Evolutionary conservation across 2,329 filamentous ascomycete genomes (phyloP).

Genomic region (Phyllosticta ampelicida): DNA sequence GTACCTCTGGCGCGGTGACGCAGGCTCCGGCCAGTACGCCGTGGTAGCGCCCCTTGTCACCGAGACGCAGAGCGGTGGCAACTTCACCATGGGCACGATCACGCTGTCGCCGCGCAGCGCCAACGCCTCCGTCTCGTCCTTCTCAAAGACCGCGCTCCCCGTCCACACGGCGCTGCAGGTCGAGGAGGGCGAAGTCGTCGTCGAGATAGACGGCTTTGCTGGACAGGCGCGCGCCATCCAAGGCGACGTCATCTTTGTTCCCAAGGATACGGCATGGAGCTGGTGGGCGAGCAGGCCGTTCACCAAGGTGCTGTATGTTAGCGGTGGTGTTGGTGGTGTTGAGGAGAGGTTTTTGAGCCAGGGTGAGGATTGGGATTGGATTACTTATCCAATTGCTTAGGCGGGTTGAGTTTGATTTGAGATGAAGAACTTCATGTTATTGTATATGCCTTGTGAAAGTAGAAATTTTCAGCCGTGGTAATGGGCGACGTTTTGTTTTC

Average conservation of each 20-base stretch:
- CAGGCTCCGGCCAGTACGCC: constrained; percentile 26
- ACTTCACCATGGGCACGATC: constrained; percentile 37
- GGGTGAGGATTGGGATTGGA: constrained; percentile 14
- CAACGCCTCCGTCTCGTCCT: constrained; percentile 15
- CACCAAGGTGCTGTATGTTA: constrained; percentile 18
- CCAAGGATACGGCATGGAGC: constrained; percentile 21
- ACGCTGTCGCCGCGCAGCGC: constrained; percentile 24
- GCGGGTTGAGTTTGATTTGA: not conserved
- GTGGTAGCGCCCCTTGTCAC: constrained; percentile 37
- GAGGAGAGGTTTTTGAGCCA: constrained; percentile 14
- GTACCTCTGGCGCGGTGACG: constrained; percentile 28
- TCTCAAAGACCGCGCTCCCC: constrained; percentile 13
- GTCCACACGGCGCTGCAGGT: constrained; percentile 30
- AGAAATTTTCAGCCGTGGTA: not conserved
- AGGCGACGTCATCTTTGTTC: constrained; percentile 33
- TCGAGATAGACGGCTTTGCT: constrained; percentile 23
- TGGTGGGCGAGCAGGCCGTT: constrained; percentile 22
- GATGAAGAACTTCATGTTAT: not conserved
- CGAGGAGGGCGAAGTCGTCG: constrained; percentile 27
- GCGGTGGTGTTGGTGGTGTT: constrained; percentile 14
- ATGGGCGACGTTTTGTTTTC: too few species aligned
- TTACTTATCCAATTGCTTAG: constrained; percentile 12
- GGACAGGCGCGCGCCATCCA: constrained; percentile 20
- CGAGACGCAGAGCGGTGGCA: constrained; percentile 27
- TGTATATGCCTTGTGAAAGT: not conserved